Evolutionary conservation across 805 yeast species (phyloP).

Genomic region (Phaffomyces antillensis): DNA sequence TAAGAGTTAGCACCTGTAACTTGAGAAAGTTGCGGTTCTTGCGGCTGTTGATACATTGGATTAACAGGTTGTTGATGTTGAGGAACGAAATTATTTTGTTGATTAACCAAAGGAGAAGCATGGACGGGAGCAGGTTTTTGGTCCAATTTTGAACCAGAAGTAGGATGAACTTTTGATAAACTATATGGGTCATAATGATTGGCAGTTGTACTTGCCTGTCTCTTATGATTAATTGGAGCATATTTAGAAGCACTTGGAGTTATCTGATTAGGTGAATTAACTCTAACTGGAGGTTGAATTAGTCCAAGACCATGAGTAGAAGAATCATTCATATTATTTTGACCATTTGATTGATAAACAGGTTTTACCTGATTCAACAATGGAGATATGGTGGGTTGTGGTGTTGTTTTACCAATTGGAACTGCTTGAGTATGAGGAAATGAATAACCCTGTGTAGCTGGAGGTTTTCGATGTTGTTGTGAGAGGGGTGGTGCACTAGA

Average conservation of each 20-base stretch:
- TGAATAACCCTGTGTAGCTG: constrained; percentile 20
- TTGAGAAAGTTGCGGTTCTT: background rate
- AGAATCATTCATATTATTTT: background rate
- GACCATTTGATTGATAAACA: background rate
- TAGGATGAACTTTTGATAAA: constrained; percentile 8
- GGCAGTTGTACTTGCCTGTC: constrained; percentile 24
- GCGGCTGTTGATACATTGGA: background rate
- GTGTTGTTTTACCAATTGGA: background rate
- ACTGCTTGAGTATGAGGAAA: constrained; percentile 10
- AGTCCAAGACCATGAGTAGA: background rate
- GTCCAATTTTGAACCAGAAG: background rate
- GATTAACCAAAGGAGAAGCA: background rate
- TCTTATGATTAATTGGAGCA: constrained; percentile 30
- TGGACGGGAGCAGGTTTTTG: background rate
- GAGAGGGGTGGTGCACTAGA: background rate
- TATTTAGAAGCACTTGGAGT: constrained; percentile 25
- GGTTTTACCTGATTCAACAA: constrained; percentile 4
- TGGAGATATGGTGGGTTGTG: constrained; percentile 9
- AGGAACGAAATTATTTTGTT: background rate
- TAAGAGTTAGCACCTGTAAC: background rate
- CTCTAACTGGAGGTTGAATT: background rate
- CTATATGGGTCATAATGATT: constrained; percentile 24
- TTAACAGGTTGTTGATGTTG: background rate
- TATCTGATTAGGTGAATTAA: constrained; percentile 11
- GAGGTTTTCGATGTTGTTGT: background rate